These are phyloP conservation scores for Lasiodiplodia sp. DNA, from an alignment of 2,329 filamentous ascomycete genomes.

Conservation along the genomic window DNA sequence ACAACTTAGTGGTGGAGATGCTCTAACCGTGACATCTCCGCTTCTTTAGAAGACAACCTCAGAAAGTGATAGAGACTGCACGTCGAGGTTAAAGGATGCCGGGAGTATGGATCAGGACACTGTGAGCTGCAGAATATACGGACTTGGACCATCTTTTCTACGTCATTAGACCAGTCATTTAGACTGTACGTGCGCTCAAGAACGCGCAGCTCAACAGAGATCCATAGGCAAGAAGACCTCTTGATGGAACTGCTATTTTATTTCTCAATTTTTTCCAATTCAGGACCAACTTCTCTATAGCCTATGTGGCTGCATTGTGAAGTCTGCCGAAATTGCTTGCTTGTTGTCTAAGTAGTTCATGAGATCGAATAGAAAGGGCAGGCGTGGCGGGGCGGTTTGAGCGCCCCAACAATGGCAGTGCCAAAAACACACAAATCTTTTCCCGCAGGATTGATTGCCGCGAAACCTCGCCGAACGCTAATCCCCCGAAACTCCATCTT, in stretches of 20 bases:
- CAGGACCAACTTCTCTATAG: neutral
- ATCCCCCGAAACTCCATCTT: constrained; percentile 22
- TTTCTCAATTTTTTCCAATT: neutral
- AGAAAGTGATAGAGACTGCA: too few relatives aligned
- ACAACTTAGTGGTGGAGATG: too few relatives aligned
- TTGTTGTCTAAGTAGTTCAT: neutral
- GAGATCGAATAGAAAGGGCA: neutral
- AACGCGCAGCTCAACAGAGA: neutral
- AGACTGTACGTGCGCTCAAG: neutral
- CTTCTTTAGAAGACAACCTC: too few relatives aligned
- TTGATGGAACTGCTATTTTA: neutral
- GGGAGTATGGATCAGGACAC: too few relatives aligned
- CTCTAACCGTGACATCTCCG: too few relatives aligned
- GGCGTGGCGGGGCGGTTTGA: neutral
- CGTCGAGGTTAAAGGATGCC: too few relatives aligned
- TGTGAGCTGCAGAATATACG: too few relatives aligned
- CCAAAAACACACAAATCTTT: neutral
- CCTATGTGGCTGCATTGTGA: neutral
- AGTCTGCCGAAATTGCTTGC: neutral
- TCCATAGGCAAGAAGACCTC: neutral
- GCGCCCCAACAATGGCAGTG: neutral
- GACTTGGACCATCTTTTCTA: neutral
- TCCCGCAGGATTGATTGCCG: neutral
- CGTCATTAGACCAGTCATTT: neutral
- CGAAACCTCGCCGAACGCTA: neutral